These are phyloP conservation scores for Rhodocollybia butyracea DNA, from an alignment of 768 basidiomycete genomes.

Conservation along the genomic window DNA sequence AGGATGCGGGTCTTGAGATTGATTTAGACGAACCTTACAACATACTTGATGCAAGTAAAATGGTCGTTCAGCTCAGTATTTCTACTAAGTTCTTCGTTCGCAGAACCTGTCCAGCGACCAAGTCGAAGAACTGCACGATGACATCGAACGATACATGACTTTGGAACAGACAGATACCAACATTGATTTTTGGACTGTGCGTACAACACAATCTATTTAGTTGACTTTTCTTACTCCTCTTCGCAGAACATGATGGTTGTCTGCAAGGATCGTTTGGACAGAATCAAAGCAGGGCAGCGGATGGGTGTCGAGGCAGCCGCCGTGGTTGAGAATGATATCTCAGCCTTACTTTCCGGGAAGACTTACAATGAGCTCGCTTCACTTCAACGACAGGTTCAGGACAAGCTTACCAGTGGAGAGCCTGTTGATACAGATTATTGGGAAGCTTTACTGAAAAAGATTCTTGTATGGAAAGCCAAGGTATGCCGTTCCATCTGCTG, in stretches of 20 bases:
- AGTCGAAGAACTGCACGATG: constrained; percentile 89
- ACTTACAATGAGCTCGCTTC: constrained; percentile 78
- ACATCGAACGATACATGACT: constrained; percentile 88
- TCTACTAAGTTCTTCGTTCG: not conserved
- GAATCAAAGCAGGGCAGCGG: constrained; percentile 58
- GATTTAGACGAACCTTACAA: constrained; percentile 98
- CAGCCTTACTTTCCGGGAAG: constrained; percentile 78
- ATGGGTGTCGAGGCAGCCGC: constrained; percentile 68
- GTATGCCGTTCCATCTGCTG: constrained; percentile 34
- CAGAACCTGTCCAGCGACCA: constrained; percentile 86
- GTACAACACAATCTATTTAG: constrained; percentile 17
- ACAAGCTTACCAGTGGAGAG: constrained; percentile 87
- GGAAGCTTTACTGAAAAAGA: constrained; percentile 88
- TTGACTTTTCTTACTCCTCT: not conserved
- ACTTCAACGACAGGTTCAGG: constrained; percentile 84
- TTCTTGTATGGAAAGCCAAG: constrained; percentile 97
- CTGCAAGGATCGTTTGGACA: constrained; percentile 86
- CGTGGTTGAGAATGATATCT: constrained; percentile 84
- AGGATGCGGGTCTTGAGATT: constrained; percentile 91
- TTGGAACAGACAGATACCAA: constrained; percentile 83
- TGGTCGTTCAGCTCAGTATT: not conserved
- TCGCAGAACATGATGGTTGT: constrained; percentile 94
- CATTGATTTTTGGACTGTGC: constrained; percentile 96
- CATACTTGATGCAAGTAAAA: constrained; percentile 82
- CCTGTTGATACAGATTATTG: constrained; percentile 98